Base-by-base conservation (phyloP, 208 protist species). In the Leishmania amazonensis region DNA sequence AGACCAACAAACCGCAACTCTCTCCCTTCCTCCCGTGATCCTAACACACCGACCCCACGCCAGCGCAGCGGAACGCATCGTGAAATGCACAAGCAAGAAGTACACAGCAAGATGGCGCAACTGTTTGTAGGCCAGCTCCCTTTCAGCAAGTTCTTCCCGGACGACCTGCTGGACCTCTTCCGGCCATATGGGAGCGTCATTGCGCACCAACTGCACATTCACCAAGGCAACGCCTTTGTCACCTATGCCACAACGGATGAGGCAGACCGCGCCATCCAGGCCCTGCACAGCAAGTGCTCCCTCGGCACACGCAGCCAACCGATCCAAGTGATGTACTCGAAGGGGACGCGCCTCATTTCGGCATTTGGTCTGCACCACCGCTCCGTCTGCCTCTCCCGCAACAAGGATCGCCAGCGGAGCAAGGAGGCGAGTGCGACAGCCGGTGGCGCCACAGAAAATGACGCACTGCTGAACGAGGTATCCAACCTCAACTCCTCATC, bases 251-350 rank as follows among this genome's bases (percentile, higher is more conserved):
- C 83, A 35, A 93, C 89, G 1, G 85, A 88, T 49, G 93, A 93
- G 78, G 93, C 93, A 0, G 93, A 96, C 73, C 85, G 81, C 47
- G 93, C 91, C 31, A 96, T 96, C 49, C 81, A 86, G 49, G 84
- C 88, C 0, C 85, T 95, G 64, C 93, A 96, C 67, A 79, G 86
- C 40, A 81, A 83, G 42, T 94, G 91, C 72, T 85, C 84, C 72
- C 90, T 96, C 83, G 90, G 88, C 40, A 81, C 76, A 15, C 85
- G 90, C 28, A 90, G 90, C 53, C 87, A 89, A 73, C 89, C 90
- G 24, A 89, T 95, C 31, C 93, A 96, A 80, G 91, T 96, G 60
- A 90, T 88, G 47, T 96, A 96, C 87, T 93, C 89, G 71, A 88
- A 84, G 47, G 84, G 85, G 53, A 93, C 85, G 3, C 88, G 91